Evolutionary conservation across 2,329 filamentous ascomycete species (phyloP).

Genomic region (Neofusicoccum sp.): DNA sequence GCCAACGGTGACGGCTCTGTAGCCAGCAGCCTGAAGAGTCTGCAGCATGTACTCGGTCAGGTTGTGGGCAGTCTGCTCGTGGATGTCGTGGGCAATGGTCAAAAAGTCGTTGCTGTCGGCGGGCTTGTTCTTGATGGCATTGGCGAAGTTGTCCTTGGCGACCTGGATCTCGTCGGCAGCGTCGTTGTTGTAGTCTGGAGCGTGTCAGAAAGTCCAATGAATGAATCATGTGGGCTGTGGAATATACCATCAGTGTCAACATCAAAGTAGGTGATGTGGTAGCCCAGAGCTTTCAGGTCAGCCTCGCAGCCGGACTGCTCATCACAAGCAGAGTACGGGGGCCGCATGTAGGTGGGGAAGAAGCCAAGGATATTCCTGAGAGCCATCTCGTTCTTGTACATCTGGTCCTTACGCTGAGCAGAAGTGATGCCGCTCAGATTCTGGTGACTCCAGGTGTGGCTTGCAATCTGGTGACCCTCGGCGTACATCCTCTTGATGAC

Average conservation of each 20-base stretch:
- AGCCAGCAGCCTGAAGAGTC: constrained; percentile 41
- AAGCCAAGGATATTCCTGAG: constrained; percentile 58
- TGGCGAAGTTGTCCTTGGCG: constrained; percentile 57
- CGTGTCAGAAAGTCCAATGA: neutral
- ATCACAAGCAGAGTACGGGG: constrained; percentile 52
- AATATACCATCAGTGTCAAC: constrained; percentile 57
- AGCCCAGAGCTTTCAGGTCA: constrained; percentile 51
- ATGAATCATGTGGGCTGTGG: no score
- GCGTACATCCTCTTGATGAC: constrained; percentile 59
- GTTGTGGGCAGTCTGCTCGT: constrained; percentile 48
- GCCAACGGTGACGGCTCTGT: constrained; percentile 50
- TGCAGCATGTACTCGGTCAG: constrained; percentile 50
- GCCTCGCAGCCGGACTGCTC: constrained; percentile 41
- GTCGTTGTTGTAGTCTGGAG: constrained; percentile 56
- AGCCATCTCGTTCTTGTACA: constrained; percentile 59
- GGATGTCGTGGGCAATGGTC: constrained; percentile 57
- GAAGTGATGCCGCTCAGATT: constrained; percentile 50
- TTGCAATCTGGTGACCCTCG: constrained; percentile 64
- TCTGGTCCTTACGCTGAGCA: constrained; percentile 50
- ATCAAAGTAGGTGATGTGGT: constrained; percentile 64
- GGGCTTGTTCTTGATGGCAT: constrained; percentile 43
- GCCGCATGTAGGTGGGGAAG: constrained; percentile 59
- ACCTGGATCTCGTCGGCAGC: constrained; percentile 52
- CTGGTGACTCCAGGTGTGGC: constrained; percentile 60
- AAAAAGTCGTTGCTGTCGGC: constrained; percentile 47